Evolutionary conservation across 805 yeast species (phyloP).

Genomic region (Saturnispora bothae): DNA sequence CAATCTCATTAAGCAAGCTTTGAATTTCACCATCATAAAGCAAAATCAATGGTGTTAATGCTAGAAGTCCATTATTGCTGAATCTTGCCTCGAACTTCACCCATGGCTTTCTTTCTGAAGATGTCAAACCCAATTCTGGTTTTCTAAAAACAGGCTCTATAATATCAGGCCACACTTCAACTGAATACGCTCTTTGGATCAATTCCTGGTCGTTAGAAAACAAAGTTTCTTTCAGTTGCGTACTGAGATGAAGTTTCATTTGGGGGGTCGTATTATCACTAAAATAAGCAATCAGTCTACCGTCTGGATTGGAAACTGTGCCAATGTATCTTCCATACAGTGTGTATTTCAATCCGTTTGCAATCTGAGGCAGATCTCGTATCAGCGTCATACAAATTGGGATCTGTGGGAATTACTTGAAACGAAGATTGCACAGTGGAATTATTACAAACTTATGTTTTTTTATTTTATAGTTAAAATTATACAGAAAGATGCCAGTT

Average conservation of each 20-base stretch:
- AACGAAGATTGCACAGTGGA: too few relatives aligned
- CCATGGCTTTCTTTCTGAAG: neutral
- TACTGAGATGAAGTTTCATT: too few relatives aligned
- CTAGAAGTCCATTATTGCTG: neutral
- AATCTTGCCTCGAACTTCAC: neutral
- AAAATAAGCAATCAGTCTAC: neutral
- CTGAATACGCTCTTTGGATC: too few relatives aligned
- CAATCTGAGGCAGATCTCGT: too few relatives aligned
- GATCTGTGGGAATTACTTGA: too few relatives aligned
- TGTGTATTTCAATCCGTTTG: too few relatives aligned
- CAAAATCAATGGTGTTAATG: neutral
- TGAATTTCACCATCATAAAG: neutral
- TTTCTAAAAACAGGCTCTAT: neutral
- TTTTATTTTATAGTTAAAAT: neutral
- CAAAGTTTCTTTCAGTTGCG: too few relatives aligned
- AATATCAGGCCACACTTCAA: slow-evolving; percentile 1
- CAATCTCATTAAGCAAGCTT: neutral
- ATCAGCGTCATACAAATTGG: too few relatives aligned
- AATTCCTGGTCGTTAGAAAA: too few relatives aligned
- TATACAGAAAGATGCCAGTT: slow-evolving; percentile 17
- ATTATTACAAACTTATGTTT: neutral
- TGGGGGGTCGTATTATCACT: too few relatives aligned
- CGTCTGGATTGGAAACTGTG: too few relatives aligned
- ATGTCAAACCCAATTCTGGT: neutral
- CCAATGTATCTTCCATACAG: too few relatives aligned